Conservation (phyloP, 75 land plant species). For the Picea sitchensis region DNA sequence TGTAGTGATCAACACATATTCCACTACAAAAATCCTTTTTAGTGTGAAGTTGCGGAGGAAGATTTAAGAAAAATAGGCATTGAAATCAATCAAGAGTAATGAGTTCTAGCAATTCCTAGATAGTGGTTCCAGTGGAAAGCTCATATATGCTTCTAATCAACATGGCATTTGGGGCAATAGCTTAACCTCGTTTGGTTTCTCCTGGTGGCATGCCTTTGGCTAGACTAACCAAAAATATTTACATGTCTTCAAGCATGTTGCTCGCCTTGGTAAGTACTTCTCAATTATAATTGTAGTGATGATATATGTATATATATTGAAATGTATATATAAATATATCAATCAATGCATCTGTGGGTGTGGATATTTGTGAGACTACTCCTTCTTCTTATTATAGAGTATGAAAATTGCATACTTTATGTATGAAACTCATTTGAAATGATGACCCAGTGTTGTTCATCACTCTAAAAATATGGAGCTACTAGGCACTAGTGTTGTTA, state of each 20-base stretch:
- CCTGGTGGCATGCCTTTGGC: constrained; percentile 8
- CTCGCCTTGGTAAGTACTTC: constrained; percentile 46
- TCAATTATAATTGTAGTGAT: background rate
- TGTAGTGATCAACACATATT: too few relatives aligned
- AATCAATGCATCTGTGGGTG: background rate
- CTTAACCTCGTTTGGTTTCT: constrained; percentile 26
- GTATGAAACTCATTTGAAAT: background rate
- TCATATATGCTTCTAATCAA: background rate
- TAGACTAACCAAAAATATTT: constrained; percentile 8
- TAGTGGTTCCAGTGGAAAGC: background rate
- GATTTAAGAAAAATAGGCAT: too few relatives aligned
- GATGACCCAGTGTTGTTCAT: background rate
- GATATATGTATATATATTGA: background rate
- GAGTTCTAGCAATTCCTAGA: constrained; percentile 49
- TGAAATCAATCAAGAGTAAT: constrained; percentile 12
- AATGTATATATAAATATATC: background rate
- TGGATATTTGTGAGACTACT: background rate
- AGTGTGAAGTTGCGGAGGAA: too few relatives aligned
- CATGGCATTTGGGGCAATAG: constrained; percentile 36
- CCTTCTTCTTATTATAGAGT: background rate
- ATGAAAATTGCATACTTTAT: background rate
- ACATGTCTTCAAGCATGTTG: constrained; percentile 58
- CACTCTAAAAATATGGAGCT: background rate
- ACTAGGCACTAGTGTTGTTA: background rate
- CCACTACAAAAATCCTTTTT: too few relatives aligned